Conservation (phyloP, 2,329 filamentous ascomycete genomes). For the Scedosporium apiospermum region DNA sequence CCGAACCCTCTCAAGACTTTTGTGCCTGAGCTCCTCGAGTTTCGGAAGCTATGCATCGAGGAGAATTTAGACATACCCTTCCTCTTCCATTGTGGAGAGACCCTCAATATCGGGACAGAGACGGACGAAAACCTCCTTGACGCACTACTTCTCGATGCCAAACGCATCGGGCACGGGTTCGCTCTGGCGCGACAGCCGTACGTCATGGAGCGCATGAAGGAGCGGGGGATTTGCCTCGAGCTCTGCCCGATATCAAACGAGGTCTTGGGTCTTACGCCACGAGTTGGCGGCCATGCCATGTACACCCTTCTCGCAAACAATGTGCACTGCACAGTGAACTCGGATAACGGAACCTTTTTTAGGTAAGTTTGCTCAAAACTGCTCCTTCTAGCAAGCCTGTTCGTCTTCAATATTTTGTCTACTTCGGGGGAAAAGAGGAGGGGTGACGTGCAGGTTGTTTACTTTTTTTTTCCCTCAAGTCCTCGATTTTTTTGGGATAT, state of each 20-base stretch:
- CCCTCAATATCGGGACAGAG: constrained; percentile 54
- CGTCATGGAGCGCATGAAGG: constrained; percentile 57
- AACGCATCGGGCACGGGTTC: constrained; percentile 67
- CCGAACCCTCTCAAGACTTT: constrained; percentile 50
- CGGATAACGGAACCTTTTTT: constrained; percentile 67
- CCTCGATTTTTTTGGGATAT: not conserved
- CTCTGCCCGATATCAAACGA: constrained; percentile 72
- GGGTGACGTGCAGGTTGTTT: not conserved
- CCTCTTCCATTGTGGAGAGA: constrained; percentile 70
- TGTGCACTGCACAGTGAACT: constrained; percentile 64
- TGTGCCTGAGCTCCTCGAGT: constrained; percentile 44
- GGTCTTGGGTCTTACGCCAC: constrained; percentile 58
- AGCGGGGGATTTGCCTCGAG: constrained; percentile 59
- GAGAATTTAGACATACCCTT: constrained; percentile 53
- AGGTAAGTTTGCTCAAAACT: constrained; percentile 31
- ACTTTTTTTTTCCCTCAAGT: not conserved
- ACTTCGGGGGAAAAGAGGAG: not conserved
- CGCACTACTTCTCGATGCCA: constrained; percentile 54
- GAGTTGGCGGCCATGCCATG: constrained; percentile 55
- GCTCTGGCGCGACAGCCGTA: constrained; percentile 57
- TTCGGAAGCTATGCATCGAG: constrained; percentile 39
- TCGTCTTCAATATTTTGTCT: not conserved
- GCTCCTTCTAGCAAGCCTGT: not conserved
- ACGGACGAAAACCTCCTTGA: constrained; percentile 61
- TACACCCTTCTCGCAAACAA: constrained; percentile 62